Evolutionary conservation across 768 basidiomycete genomes (phyloP).

Genomic region (Boletus reticuloceps): DNA sequence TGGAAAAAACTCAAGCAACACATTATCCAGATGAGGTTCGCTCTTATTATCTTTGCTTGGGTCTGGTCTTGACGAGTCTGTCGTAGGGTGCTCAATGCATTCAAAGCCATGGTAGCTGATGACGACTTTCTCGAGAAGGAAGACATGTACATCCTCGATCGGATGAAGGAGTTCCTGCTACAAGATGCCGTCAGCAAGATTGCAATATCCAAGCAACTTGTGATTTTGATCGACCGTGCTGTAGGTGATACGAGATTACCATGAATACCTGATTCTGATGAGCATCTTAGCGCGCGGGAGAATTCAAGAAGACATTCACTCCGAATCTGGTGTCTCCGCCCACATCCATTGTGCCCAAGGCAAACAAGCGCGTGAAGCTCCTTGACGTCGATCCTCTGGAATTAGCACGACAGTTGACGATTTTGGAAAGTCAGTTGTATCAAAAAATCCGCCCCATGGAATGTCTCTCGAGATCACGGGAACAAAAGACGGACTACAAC

Average conservation of each 20-base stretch:
- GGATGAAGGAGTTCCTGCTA: slow-evolving; percentile 77
- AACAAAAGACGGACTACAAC: slow-evolving; percentile 66
- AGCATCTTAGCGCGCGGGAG: slow-evolving; percentile 47
- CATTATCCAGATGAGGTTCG: slow-evolving; percentile 83
- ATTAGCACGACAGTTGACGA: slow-evolving; percentile 88
- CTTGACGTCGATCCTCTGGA: slow-evolving; percentile 87
- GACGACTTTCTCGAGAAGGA: slow-evolving; percentile 84
- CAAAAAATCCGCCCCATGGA: slow-evolving; percentile 88
- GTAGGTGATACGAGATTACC: slow-evolving; percentile 45
- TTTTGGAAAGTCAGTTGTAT: slow-evolving; percentile 85
- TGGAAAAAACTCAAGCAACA: slow-evolving; percentile 88
- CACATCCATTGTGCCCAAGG: slow-evolving; percentile 70
- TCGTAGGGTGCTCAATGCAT: slow-evolving; percentile 75
- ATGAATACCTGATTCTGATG: slow-evolving; percentile 12
- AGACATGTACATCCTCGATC: slow-evolving; percentile 76
- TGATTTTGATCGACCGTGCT: slow-evolving; percentile 72
- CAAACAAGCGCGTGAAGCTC: slow-evolving; percentile 71
- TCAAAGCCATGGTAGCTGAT: slow-evolving; percentile 86
- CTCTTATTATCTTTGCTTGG: slow-evolving; percentile 5
- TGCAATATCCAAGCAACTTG: slow-evolving; percentile 72
- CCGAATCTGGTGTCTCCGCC: slow-evolving; percentile 64
- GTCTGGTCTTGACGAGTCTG: neutral
- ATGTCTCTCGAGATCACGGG: slow-evolving; percentile 81
- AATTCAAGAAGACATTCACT: slow-evolving; percentile 53
- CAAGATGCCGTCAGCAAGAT: slow-evolving; percentile 61